Base-by-base conservation (phyloP, 169 alveolate genomes). In the Plasmodium yoelii region DNA sequence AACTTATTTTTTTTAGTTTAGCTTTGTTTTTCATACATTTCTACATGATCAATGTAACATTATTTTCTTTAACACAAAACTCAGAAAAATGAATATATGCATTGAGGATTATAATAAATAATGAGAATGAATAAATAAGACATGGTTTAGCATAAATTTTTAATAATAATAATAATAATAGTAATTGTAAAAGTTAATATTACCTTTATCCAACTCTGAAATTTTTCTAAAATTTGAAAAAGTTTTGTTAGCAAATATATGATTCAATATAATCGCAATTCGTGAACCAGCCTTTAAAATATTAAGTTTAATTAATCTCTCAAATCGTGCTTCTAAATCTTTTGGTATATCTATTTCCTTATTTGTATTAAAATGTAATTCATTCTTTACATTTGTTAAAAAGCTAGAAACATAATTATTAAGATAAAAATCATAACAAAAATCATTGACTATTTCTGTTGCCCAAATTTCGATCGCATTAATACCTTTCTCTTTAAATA, bases 261-360 rank as follows among this genome's bases (percentile, higher is more conserved):
- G 88, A 90, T 95, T 95, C 44, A 95, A 59, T 26, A 94, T 74
- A 28, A 95, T 94, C 13, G 96, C 94, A 49, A 94, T 80, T 19
- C 97, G 71, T 2, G 97, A 96, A 6, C 97, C 97, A 10, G 96
- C 97, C 46, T 93, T 73, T 68, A 95, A 94, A 34, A 95, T 94
- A 46, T 94, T 95, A 61, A 68, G 70, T 73, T 94, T 56, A 28
- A 95, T 51, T 13, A 93, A 44, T 46, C 65, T 64, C 15, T 91
- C 95, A 10, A 93, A 55, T 39, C 60, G 61, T 7, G 67, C 74
- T 18, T 93, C 92, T 39, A 94, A 59, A 19, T 94, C 87, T 47
- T 92, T 73, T 2, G 95, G 71, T 61, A 94, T 77, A 77, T 90
- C 90, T 39, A 94, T 49, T 56, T 89, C 67, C 13, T 42, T 74